Conservation (phyloP, 345 rosid species). For the Cardamine resedifolia region DNA sequence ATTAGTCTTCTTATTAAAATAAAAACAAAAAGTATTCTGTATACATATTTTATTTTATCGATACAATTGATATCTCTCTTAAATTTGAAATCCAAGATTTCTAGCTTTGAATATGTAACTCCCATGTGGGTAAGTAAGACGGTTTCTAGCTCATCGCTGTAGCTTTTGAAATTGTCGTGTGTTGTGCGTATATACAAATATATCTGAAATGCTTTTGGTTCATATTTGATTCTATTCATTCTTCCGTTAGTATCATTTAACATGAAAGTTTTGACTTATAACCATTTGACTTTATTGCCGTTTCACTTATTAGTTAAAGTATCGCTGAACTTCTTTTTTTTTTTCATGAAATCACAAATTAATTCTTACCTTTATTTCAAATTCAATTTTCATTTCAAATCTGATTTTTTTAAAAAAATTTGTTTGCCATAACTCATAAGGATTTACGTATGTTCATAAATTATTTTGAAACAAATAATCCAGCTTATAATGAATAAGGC, state of each 20-base stretch:
- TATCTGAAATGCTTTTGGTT: background rate
- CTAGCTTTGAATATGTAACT: slow-evolving; percentile 18
- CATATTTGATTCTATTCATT: background rate
- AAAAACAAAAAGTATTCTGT: background rate
- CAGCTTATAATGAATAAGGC: background rate
- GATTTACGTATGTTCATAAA: background rate
- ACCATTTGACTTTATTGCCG: slow-evolving; percentile 16
- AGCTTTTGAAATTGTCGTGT: slow-evolving; percentile 19
- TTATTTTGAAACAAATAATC: background rate
- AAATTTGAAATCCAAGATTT: slow-evolving; percentile 9
- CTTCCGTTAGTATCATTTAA: background rate
- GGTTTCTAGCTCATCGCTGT: background rate
- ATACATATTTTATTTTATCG: background rate
- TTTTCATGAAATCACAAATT: too few species aligned
- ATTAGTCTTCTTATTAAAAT: background rate
- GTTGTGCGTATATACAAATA: background rate
- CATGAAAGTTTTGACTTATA: slow-evolving; percentile 17
- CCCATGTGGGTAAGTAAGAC: slow-evolving; percentile 31
- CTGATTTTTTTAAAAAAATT: too few species aligned
- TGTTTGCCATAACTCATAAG: background rate
- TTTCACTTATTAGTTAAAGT: background rate
- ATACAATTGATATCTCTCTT: background rate
- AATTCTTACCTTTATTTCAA: slow-evolving; percentile 1
- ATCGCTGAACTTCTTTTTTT: background rate
- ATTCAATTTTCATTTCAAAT: background rate